Evolutionary conservation across 2,329 filamentous ascomycete genomes (phyloP).

Genomic region (Ascochyta lentis): DNA sequence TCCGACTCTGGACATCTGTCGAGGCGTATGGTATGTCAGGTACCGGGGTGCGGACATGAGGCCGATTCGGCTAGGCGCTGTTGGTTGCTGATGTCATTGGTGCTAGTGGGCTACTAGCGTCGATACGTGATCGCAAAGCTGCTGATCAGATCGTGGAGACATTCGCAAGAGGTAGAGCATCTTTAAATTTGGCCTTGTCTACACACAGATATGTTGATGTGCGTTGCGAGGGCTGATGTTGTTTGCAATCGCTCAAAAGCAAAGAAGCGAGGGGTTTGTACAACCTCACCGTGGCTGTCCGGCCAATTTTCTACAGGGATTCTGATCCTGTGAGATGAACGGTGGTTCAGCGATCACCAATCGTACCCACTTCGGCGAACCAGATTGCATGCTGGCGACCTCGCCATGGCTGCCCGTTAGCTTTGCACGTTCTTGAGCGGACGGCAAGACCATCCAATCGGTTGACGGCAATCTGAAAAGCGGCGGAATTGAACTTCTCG

Average conservation of each 20-base stretch:
- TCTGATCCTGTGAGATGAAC: slow-evolving; percentile 16
- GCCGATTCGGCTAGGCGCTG: slow-evolving; percentile 1
- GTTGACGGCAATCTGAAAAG: background rate
- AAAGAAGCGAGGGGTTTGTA: background rate
- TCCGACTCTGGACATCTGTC: slow-evolving; percentile 1
- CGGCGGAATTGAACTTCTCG: background rate
- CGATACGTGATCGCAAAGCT: slow-evolving; percentile 6
- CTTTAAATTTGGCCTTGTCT: background rate
- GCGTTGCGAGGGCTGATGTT: background rate
- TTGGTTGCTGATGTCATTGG: slow-evolving; percentile 11
- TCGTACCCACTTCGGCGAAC: slow-evolving; percentile 1
- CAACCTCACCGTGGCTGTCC: background rate
- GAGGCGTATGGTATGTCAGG: slow-evolving; percentile 12
- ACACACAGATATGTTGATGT: no score
- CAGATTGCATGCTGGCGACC: background rate
- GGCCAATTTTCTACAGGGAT: background rate
- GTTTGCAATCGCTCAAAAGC: background rate
- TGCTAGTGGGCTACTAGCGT: slow-evolving; percentile 9
- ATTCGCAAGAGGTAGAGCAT: background rate
- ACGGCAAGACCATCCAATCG: slow-evolving; percentile 5
- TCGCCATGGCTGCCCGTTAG: slow-evolving; percentile 2
- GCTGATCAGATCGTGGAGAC: slow-evolving; percentile 5
- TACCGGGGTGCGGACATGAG: slow-evolving; percentile 14
- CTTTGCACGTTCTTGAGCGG: slow-evolving; percentile 2
- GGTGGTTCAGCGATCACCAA: slow-evolving; percentile 4